Evolutionary conservation across 192 early-diverging fungal genomes (phyloP).

Genomic region (Coemansia sp.): DNA sequence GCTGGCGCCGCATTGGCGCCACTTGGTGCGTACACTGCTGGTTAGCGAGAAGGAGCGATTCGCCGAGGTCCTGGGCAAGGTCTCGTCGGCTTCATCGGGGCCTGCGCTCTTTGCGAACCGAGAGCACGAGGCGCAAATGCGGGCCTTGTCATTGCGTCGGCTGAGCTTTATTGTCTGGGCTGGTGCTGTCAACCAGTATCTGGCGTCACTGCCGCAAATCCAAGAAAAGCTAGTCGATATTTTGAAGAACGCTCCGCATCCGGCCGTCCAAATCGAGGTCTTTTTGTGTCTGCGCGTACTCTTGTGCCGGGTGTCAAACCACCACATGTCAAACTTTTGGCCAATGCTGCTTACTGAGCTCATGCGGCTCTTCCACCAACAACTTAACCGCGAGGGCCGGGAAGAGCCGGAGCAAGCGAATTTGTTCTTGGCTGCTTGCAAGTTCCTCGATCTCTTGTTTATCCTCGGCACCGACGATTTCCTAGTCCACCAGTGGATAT

Average conservation of each 20-base stretch:
- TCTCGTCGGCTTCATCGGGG: constrained; percentile 63
- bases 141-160: constrained; percentile 72
- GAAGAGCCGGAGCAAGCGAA: constrained; percentile 68
- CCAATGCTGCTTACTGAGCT: constrained; percentile 89
- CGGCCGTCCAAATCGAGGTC: constrained; percentile 79
- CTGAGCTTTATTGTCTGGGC: constrained; percentile 80
- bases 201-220: constrained; percentile 75
- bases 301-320: constrained; percentile 75
- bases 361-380: constrained; percentile 52
- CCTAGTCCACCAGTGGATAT: constrained; percentile 95
- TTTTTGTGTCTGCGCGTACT: constrained; percentile 84
- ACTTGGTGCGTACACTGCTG: constrained; percentile 71
- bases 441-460: constrained; percentile 84
- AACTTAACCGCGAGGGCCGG: constrained; percentile 22
- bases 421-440: constrained; percentile 82
- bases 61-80: constrained; percentile 68
- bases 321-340: constrained; percentile 90
- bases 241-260: constrained; percentile 69
- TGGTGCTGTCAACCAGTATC: constrained; percentile 76
- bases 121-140: constrained; percentile 74
- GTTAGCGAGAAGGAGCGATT: constrained; percentile 78
- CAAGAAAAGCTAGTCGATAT: constrained; percentile 91
- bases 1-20: constrained; percentile 64
- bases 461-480: constrained; percentile 83
- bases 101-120: constrained; percentile 81